These are phyloP conservation scores for Endothia cerciana DNA, from an alignment of 2,329 filamentous ascomycete species.

Conservation along the genomic window DNA sequence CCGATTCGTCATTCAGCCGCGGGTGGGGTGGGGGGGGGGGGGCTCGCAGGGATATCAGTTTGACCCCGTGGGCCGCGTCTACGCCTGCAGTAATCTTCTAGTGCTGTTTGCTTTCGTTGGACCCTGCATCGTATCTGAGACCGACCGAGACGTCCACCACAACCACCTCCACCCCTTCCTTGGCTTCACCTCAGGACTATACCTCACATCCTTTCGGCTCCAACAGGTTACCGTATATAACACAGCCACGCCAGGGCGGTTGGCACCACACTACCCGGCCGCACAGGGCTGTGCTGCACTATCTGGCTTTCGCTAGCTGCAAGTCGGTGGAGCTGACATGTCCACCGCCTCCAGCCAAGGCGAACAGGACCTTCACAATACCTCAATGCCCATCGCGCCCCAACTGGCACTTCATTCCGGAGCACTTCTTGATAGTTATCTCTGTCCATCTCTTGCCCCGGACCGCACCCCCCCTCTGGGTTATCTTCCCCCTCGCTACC, in stretches of 20 bases:
- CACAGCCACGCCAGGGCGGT: background rate
- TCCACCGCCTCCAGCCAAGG: background rate
- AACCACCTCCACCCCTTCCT: background rate
- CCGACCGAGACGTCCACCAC: background rate
- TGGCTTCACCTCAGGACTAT: background rate
- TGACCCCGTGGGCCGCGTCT: background rate
- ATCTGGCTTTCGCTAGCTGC: background rate
- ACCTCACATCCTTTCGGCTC: background rate
- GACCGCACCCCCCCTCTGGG: background rate
- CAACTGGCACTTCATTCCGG: background rate
- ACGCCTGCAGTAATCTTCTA: background rate
- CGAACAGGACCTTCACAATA: background rate
- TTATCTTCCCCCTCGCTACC: background rate
- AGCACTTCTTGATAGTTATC: too few relatives aligned
- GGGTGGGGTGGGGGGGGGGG: background rate
- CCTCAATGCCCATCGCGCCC: background rate
- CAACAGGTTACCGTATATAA: background rate
- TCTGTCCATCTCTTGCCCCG: background rate
- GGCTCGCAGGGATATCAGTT: background rate
- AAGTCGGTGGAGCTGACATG: background rate
- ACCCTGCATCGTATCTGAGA: slow-evolving; percentile 4
- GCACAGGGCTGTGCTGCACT: background rate
- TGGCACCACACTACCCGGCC: background rate
- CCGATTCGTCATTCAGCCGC: background rate
- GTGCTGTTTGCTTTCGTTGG: background rate